Base-by-base conservation (phyloP, 345 rosid genomes). In the Salix purpurea region DNA sequence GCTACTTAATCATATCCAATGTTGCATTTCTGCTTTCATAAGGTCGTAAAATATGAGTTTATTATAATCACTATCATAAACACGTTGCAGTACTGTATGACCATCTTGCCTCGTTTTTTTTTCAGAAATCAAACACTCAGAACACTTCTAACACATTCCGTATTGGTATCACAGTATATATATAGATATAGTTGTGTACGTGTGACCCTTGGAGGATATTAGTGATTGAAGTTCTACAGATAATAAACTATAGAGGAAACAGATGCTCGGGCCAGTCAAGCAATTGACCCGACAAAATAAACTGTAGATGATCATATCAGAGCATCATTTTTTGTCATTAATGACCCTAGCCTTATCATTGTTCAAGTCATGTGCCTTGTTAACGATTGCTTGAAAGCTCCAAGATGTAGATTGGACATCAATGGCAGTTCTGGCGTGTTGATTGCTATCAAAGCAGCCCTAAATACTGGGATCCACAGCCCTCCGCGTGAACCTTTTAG, bases 341-440 rank as follows among this genome's bases (percentile, higher is more conserved):
- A 30, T 21, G 32, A 44, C 3, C 67, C 12, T 50, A 36, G 36
- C 64, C 54, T 75, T 61, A 28, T 64, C 52, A 52, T 52, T 71
- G 71, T 18, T 62, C 54, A 32, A 65, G 42, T 74, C 77, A 79
- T 69, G 80, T 80, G 80, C 80, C 30, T 32, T 30, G 66, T 65
- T 73, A 32, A 50, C 19, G 10, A 76, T 30, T 21, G 11, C 61
- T 61, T 65, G 48, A n/a, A 65, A 48, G 70, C 19, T 16, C 73
- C 52, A 70, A 72, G 67, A 62, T 58, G 48, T 18, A 23, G 73
- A 70, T 39, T 65, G 46, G 70, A 67, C 73, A 56, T 65, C 40
- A 80, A 60, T 39, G 10, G 30, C n/a, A 28, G 44, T 28, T 42
- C 69, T 74, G 42, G 26, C 18, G 54, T 42, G 62, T 36, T 32